These are phyloP conservation scores for Colletotrichum acutatum DNA, from an alignment of 2,329 filamentous ascomycete genomes.

Conservation along the genomic window DNA sequence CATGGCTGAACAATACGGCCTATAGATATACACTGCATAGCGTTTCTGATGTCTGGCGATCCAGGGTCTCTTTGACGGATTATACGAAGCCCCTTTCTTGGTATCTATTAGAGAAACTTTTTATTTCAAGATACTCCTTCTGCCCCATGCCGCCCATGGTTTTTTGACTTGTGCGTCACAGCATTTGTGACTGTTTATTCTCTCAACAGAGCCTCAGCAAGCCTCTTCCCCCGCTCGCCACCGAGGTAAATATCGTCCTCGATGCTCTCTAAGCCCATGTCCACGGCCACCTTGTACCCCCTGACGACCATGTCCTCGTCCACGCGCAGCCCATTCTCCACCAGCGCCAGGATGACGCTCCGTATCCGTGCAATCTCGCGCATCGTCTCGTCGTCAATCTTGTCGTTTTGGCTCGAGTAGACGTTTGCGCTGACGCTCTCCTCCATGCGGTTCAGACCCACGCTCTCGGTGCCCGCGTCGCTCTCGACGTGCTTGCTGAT, in stretches of 20 bases:
- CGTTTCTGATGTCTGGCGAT: constrained; percentile 32
- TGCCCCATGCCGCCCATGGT: not conserved
- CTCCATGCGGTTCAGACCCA: constrained; percentile 86
- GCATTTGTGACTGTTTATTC: constrained; percentile 9
- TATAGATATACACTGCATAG: constrained; percentile 34
- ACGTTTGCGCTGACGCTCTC: constrained; percentile 86
- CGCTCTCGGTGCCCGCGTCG: constrained; percentile 61
- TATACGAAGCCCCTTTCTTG: constrained; percentile 9
- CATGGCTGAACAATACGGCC: constrained; percentile 23
- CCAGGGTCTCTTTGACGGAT: constrained; percentile 14
- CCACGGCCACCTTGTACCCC: constrained; percentile 84
- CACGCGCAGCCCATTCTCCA: constrained; percentile 84
- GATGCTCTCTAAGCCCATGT: constrained; percentile 73
- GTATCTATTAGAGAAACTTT: constrained; percentile 24
- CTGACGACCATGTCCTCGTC: constrained; percentile 89
- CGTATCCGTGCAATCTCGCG: constrained; percentile 88
- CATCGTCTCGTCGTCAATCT: constrained; percentile 79
- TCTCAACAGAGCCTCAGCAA: constrained; percentile 55
- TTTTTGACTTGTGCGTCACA: not conserved
- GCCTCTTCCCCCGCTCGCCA: constrained; percentile 63
- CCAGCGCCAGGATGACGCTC: constrained; percentile 83
- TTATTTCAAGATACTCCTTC: not conserved
- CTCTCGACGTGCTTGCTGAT: constrained; percentile 85
- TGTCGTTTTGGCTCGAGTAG: constrained; percentile 95
- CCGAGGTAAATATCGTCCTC: constrained; percentile 71